These are phyloP conservation scores for Crucibulum laeve DNA, from an alignment of 768 basidiomycete genomes.

Conservation along the genomic window DNA sequence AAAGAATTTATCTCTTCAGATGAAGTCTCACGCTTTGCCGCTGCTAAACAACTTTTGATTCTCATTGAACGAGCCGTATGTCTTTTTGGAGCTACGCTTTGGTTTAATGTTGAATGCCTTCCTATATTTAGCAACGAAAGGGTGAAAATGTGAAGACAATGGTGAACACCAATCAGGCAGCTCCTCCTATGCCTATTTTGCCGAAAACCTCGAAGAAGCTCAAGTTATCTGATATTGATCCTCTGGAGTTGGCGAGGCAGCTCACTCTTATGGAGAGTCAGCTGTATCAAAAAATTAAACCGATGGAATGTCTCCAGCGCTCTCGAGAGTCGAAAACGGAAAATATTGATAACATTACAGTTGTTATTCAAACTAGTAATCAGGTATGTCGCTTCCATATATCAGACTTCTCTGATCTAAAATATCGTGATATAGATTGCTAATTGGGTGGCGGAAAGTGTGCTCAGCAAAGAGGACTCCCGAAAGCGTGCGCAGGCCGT, in stretches of 20 bases:
- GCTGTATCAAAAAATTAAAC: conserved; percentile 83
- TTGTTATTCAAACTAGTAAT: conserved; percentile 86
- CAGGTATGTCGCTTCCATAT: conserved; percentile 41
- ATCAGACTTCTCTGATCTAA: background rate
- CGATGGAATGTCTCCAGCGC: conserved; percentile 85
- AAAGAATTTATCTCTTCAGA: conserved; percentile 72
- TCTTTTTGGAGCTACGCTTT: conserved; percentile 10
- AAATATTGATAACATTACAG: conserved; percentile 77
- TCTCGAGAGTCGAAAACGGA: conserved; percentile 75
- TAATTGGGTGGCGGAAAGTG: conserved; percentile 85
- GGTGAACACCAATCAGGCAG: conserved; percentile 46
- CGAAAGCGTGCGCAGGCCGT: conserved; percentile 76
- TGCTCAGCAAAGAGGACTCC: conserved; percentile 79
- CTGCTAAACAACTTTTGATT: conserved; percentile 70
- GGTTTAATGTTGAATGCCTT: background rate
- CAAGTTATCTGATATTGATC: conserved; percentile 81
- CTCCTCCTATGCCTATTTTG: conserved; percentile 70
- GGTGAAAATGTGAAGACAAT: conserved; percentile 59
- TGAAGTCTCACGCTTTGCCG: conserved; percentile 57
- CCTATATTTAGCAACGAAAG: conserved; percentile 34
- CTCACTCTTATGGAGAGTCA: conserved; percentile 87
- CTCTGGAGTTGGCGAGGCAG: conserved; percentile 88
- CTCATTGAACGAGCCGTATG: conserved; percentile 80
- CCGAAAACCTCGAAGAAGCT: conserved; percentile 71
- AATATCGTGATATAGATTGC: conserved; percentile 57